Evolutionary conservation across 768 basidiomycete genomes (phyloP), one percentile per base, ranked within the genome.

Genomic region (Lactarius deliciosus): DNA sequence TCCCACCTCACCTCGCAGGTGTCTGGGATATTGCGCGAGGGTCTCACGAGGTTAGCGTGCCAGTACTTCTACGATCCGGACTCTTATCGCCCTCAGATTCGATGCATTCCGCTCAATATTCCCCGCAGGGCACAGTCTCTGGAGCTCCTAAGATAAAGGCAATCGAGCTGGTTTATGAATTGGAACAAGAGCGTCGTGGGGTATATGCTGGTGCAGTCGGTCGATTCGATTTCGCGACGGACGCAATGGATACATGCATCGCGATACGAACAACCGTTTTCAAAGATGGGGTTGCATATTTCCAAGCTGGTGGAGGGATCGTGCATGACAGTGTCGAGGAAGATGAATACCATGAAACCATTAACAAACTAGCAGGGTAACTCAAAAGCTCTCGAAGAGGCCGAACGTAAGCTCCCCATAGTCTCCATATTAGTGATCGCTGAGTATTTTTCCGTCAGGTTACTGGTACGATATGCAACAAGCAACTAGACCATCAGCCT

Each of bases 101-200:
- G 96, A 98, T 75, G 97, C 97, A 0, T 98, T 99, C 85, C 87
- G 96, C 11, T 98, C 96, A 28, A 98, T 99, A 70, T 98, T 99
- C 81, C 97, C 97, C 1, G 96, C 96, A 20, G 97, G 97, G 97
- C 0, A 99, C 97, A 2, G 97, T 99, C 30, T 98, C 96, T 1
- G 97, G 97, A 28, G 97, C 97, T 38, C 97, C 97, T 2, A 99
- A 99, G 79, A 96, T 99, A 77, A 97, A 96, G 75, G 97, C 97
- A 0, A 93, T 99, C 69, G 94, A 99, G 76, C 87, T 99, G 50
- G 80, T 99, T 34, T 88, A 88, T 6, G 86, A 86, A 22, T 78
- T 98, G 58, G 97, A 98, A 75, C 83, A 88, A 72, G 93, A 98
- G 76, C 86, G 87, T 30, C 86, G 97, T 43, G 96, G 96, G 30